Conservation (phyloP, 441 rosid genomes). For the Bocquillonia castaneifolia region DNA sequence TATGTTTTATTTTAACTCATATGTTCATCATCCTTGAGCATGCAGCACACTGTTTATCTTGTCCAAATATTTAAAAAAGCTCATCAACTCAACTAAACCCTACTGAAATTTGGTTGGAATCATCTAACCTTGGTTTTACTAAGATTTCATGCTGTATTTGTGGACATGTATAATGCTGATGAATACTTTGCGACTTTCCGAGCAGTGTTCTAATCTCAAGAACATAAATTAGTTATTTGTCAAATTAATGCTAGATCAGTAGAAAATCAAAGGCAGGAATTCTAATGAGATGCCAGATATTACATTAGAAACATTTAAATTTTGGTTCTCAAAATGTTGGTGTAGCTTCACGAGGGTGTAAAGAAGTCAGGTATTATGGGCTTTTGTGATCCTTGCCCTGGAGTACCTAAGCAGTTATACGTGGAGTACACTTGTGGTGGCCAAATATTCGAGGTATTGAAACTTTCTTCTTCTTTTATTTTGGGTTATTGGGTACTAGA, state of each 20-base stretch:
- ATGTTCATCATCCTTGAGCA: too few relatives aligned
- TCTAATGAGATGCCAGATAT: not conserved
- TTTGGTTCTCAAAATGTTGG: slow-evolving; percentile 12
- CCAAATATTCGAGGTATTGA: slow-evolving; percentile 43
- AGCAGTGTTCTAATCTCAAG: not conserved
- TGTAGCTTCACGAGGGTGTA: slow-evolving; percentile 87
- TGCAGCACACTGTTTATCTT: too few relatives aligned
- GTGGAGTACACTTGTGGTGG: slow-evolving; percentile 63
- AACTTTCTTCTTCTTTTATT: not conserved
- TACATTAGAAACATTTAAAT: too few relatives aligned
- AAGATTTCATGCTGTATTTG: not conserved
- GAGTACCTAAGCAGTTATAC: slow-evolving; percentile 65
- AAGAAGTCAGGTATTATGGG: slow-evolving; percentile 98
- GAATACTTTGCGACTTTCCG: too few relatives aligned
- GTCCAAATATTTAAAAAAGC: too few relatives aligned
- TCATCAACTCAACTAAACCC: too few relatives aligned
- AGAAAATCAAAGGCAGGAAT: not conserved
- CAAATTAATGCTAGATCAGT: not conserved
- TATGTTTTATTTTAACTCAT: too few relatives aligned
- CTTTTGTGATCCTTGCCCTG: slow-evolving; percentile 95
- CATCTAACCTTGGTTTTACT: too few relatives aligned
- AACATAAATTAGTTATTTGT: not conserved
- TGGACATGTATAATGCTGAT: not conserved
- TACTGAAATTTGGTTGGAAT: too few relatives aligned
- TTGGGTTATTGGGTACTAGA: too few relatives aligned